phyloP scores from a whole-genome alignment of 2,329 filamentous ascomycete species.

The Pseudocercospora macadamiae region DNA sequence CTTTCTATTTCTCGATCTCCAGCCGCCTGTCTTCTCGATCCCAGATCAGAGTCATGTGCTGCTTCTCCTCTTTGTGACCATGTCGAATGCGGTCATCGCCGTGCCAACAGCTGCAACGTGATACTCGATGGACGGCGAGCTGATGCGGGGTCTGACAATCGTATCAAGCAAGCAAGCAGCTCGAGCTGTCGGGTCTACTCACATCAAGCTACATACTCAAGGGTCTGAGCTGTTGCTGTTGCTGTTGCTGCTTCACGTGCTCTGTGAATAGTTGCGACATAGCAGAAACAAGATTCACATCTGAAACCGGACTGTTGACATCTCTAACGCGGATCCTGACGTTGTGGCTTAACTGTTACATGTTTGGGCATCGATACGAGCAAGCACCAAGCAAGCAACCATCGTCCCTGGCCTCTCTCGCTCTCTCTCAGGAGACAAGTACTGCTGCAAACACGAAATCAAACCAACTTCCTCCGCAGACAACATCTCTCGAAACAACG shows the following conservation, averaged over 20 bases:
- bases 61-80: constrained; percentile 3
- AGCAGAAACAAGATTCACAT: neutral
- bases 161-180: neutral
- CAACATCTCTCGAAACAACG: neutral
- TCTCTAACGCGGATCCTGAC: constrained; percentile 1
- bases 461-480: neutral
- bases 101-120: neutral
- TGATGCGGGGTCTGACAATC: too few species aligned
- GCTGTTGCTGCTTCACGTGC: constrained; percentile 2
- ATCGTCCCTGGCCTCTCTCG: neutral
- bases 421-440: neutral
- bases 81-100: constrained; percentile 1
- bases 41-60: constrained; percentile 1
- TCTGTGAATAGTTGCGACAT: neutral
- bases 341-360: neutral
- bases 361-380: neutral
- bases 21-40: neutral
- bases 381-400: neutral
- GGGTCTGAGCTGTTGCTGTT: constrained; percentile 2
- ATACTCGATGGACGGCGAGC: too few species aligned
- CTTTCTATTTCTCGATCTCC: neutral
- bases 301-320: neutral
- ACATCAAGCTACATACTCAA: neutral
- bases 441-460: neutral
- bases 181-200: too few species aligned